These are phyloP conservation scores for Diaporthe helianthi DNA, from an alignment of 2,329 filamentous ascomycete species.

Conservation along the genomic window DNA sequence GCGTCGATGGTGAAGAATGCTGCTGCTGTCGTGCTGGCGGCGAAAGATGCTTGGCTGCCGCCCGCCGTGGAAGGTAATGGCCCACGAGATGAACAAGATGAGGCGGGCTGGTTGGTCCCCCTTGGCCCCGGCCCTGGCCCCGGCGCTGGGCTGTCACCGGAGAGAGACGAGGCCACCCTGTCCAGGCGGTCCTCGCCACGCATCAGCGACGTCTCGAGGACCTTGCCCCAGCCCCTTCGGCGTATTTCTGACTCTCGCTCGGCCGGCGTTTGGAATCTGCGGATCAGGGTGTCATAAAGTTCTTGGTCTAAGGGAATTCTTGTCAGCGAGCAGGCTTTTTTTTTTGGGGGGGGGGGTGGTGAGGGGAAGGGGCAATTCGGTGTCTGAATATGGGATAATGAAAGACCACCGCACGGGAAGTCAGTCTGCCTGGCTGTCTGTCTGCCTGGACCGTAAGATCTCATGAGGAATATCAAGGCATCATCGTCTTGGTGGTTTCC, in stretches of 20 bases:
- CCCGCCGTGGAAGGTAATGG: background rate
- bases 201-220: conserved; percentile 78
- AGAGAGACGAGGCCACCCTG: conserved; percentile 49
- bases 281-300: conserved; percentile 81
- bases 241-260: conserved; percentile 79
- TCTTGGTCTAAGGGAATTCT: conserved; percentile 68
- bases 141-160: conserved; percentile 53
- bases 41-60: background rate
- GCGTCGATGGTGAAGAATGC: conserved; percentile 50
- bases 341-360: no score
- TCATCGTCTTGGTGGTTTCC: background rate
- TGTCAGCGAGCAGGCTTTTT: background rate
- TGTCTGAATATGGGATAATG: background rate
- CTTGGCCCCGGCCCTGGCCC: conserved; percentile 40
- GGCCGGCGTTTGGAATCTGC: conserved; percentile 74
- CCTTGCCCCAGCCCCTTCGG: conserved; percentile 78
- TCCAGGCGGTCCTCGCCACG: conserved; percentile 79
- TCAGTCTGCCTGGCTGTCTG: background rate
- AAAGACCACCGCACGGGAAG: background rate
- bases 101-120: background rate
- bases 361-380: background rate
- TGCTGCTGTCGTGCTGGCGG: background rate
- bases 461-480: background rate
- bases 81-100: background rate
- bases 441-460: no score